Evolutionary conservation across 768 basidiomycete genomes (phyloP), one percentile per base, ranked within the genome.

Genomic region (Boletus reticuloceps): DNA sequence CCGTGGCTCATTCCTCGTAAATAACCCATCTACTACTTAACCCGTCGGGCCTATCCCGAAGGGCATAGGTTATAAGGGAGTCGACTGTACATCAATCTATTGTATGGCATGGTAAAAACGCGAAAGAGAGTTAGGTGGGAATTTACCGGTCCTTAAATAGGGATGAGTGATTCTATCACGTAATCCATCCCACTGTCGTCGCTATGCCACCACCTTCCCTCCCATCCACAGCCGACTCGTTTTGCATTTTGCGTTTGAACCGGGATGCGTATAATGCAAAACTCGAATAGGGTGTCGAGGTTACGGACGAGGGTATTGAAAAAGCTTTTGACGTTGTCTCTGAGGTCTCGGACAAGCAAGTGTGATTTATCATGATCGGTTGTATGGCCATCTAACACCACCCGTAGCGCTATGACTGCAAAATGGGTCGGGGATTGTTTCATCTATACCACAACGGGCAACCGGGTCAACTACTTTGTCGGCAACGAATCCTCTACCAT

Each of bases 361-460:
- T 73, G 10, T 53, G 31, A 61, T 65, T 47, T 67, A 64, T 50
- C 68, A 20, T 19, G 64, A 40, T 46, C 29, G 20, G 11, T 25
- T 7, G 32, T 14, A n/a, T 14, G 34, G 14, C 20, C 16, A 6
- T 25, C 54, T 55, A 9, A 56, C 37, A 16, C 62, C 54, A 16
- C 38, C 43, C 22, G 10, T 53, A 96, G 92, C 52, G 85, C 98
- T 50, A 90, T 85, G 77, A 97, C 97, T 0, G 91, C 84, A n/a
- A 96, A 95, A 76, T 99, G 97, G 96, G 84, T 98, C 40, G 97
- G 96, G 50, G 97, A 99, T 72, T 99, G 96, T 72, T 92, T 99
- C 74, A 88, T 98, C 66, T 98, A 97, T 75, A 98, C 94, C 48
- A 98, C 88, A 16, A 73, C 83, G 3, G 82, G 82, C 57, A 98